Base-by-base conservation (phyloP, 108 stramenopile genomes). In the Conticribra guillardii region DNA sequence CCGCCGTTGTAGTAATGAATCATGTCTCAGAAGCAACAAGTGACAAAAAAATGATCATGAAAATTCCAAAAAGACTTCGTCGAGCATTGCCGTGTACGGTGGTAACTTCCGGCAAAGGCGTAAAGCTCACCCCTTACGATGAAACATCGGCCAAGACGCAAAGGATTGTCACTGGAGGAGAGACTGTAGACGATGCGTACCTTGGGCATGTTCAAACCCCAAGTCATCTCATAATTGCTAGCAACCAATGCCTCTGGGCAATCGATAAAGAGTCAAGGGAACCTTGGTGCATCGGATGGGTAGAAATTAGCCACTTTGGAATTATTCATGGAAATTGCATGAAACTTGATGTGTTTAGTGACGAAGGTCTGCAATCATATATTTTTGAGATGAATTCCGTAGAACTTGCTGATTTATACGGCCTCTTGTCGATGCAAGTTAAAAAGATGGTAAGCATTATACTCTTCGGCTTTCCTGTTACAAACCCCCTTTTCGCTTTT, bases 1-100 rank as follows among this genome's bases (percentile, higher is more conserved):
- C 86, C 29, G 89, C 89, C 28, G 85, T 85, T 30, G 67, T 93
- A 18, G 67, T 93, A 33, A 89, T 93, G 92, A 89, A 89, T 64
- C 92, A 93, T 51, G 86, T 90, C n/a, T 87, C 87, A 9, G 91
- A 92, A 67, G 82, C 84, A 21, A 88, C 91, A 3, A 84, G 84
- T 59, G 81, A 85, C 19, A 83, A 87, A 47, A 66, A 79, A 50
- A 66, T 85, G 7, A 37, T 76, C 2, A 67, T 76, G 2, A 92
- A 89, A 60, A 76, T 78, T 5, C 85, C 82, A 11, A 92, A 88
- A 34, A 58, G 75, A 37, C 34, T 67, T 51, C 71, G 92, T 4
- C 70, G 92, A 54, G 92, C 92, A 16, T 62, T 93, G 3, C 87
- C 92, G 46, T 60, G 82, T 58, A 73, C 60, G 23, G 73, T 80